Percentiles rank a stretch among this genome's conserved stretches.
These are phyloP conservation scores for Phialophora tarda DNA, from an alignment of 2,329 filamentous ascomycete species.

Conservation along the genomic window DNA sequence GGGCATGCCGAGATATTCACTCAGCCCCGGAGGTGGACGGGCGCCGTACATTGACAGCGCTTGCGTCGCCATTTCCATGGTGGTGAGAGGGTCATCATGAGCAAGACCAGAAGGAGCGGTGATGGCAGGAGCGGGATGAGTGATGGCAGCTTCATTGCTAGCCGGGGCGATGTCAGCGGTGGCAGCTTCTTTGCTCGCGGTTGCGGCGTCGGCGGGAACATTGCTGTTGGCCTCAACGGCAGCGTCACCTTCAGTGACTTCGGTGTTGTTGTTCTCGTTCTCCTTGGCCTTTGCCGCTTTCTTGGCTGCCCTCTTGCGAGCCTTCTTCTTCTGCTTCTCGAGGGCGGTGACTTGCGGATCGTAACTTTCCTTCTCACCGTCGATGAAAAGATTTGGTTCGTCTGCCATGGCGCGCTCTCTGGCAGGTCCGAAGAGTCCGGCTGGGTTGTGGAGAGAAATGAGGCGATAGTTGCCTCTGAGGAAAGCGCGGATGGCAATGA, in stretches of 20 bases:
- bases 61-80: constrained; percentile 5
- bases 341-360: not conserved
- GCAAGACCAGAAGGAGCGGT: not conserved
- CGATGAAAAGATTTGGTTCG: constrained; percentile 2
- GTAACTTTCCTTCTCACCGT: not conserved
- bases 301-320: constrained; percentile 3
- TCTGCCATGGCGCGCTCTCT: not conserved
- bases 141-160: constrained; percentile 8
- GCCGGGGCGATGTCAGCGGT: not conserved
- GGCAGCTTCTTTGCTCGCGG: not conserved
- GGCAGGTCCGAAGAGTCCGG: not conserved
- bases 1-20: not conserved
- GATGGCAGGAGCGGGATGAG: not conserved
- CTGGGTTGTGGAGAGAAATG: not conserved
- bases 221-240: not conserved
- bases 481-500: constrained; percentile 11
- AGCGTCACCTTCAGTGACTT: constrained; percentile 5
- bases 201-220: not conserved
- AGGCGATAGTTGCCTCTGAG: constrained; percentile 1
- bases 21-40: not conserved
- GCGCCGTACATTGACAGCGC: constrained; percentile 4
- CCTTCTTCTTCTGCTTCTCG: constrained; percentile 1
- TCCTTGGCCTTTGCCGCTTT: constrained; percentile 3
- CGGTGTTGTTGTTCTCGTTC: not conserved
- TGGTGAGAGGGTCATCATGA: not conserved